Evolutionary conservation across 1,284 basidiomycete genomes (phyloP).

Genomic region (Ustanciosporium gigantosporum): DNA sequence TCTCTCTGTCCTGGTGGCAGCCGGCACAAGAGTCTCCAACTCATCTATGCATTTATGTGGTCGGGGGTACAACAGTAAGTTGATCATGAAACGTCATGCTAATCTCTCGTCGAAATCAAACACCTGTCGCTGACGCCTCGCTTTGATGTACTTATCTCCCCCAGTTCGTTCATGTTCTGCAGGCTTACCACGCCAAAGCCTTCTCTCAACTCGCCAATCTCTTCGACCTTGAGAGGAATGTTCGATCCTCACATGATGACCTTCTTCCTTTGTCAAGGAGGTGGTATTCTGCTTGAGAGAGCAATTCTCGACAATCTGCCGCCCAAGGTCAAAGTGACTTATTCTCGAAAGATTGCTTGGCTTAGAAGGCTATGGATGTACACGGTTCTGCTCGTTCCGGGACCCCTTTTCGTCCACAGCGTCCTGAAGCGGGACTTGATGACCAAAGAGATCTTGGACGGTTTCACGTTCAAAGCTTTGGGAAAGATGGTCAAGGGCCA

Average conservation of each 20-base stretch:
- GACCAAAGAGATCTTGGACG: slow-evolving; percentile 21
- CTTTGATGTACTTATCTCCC: no score
- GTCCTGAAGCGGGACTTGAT: slow-evolving; percentile 11
- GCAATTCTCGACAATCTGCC: slow-evolving; percentile 14
- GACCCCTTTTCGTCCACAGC: slow-evolving; percentile 18
- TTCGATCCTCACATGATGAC: slow-evolving; percentile 21
- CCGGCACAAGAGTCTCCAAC: slow-evolving; percentile 1
- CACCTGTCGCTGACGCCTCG: background rate
- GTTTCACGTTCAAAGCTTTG: slow-evolving; percentile 7
- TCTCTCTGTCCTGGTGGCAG: slow-evolving; percentile 8
- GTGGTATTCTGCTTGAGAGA: slow-evolving; percentile 13
- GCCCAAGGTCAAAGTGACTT: slow-evolving; percentile 5
- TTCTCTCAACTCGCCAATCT: background rate
- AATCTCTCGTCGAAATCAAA: no score
- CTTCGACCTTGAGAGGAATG: slow-evolving; percentile 4
- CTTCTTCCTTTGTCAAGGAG: slow-evolving; percentile 27
- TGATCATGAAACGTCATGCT: no score
- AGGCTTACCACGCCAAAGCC: slow-evolving; percentile 4
- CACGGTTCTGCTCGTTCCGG: slow-evolving; percentile 9
- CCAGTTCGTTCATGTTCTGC: slow-evolving; percentile 22
- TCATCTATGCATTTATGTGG: slow-evolving; percentile 33
- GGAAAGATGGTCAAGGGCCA: slow-evolving; percentile 19
- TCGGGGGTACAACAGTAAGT: slow-evolving; percentile 35
- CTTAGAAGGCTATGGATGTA: slow-evolving; percentile 22
- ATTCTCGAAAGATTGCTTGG: background rate